Evolutionary conservation across 2,329 filamentous ascomycete species (phyloP).

Genomic region (Botrytis byssoidea): DNA sequence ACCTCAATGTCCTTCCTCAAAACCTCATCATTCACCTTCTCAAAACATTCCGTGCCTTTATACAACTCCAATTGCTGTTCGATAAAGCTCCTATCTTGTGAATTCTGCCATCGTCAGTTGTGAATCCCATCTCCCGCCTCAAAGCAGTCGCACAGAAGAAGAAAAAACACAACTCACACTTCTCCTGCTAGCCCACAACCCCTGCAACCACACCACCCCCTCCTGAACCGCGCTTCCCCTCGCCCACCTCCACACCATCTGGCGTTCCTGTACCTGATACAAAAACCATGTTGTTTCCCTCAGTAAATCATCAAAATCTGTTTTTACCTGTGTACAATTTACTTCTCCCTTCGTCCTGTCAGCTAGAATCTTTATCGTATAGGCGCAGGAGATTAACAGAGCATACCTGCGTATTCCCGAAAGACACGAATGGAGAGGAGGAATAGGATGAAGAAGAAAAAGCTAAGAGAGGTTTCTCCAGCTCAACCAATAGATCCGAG

Average conservation of each 20-base stretch:
- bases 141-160: neutral
- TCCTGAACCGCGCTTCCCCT: constrained; percentile 30
- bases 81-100: constrained; percentile 38
- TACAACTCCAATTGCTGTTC: constrained; percentile 39
- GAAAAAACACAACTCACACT: constrained; percentile 28
- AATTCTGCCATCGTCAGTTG: constrained; percentile 30
- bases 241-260: constrained; percentile 31
- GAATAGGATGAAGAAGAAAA: neutral
- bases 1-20: constrained; percentile 38
- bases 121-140: neutral
- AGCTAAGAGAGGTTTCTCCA: constrained; percentile 31
- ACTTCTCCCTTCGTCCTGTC: constrained; percentile 12
- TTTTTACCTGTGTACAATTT: constrained; percentile 23
- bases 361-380: neutral
- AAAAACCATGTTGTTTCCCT: constrained; percentile 34
- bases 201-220: constrained; percentile 35
- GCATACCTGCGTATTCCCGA: neutral
- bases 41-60: constrained; percentile 34
- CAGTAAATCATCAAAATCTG: constrained; percentile 35
- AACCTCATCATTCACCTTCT: constrained; percentile 36
- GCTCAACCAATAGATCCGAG: constrained; percentile 27
- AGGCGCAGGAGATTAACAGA: neutral
- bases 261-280: constrained; percentile 33
- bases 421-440: neutral
- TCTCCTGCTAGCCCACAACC: constrained; percentile 38